Conservation (phyloP, 148 eudicot genomes). For the Agrostemma githago region DNA sequence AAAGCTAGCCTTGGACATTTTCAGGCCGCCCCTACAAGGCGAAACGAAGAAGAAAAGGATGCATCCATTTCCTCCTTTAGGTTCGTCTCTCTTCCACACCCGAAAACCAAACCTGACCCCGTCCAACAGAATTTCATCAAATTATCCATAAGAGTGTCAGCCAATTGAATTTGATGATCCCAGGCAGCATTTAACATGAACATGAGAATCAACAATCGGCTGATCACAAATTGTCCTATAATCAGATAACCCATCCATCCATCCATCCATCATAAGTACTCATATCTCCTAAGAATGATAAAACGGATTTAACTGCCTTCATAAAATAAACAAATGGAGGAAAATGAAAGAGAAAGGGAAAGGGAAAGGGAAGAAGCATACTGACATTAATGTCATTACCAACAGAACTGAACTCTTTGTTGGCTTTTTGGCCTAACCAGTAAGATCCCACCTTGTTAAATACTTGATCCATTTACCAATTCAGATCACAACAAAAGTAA, state of each 20-base stretch:
- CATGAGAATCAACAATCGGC: not conserved
- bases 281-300: not conserved
- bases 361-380: constrained; percentile 24
- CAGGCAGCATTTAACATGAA: not conserved
- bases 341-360: not conserved
- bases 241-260: not conserved
- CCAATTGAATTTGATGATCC: not conserved
- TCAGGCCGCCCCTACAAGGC: too few species aligned
- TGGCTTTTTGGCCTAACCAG: constrained; percentile 81
- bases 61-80: not conserved
- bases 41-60: too few species aligned
- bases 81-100: not conserved
- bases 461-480: constrained; percentile 58
- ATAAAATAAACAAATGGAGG: not conserved
- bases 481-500: too few species aligned
- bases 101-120: not conserved
- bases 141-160: not conserved
- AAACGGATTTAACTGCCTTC: not conserved
- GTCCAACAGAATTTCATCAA: not conserved
- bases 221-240: not conserved
- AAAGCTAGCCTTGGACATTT: too few species aligned
- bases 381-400: constrained; percentile 78
- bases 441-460: constrained; percentile 86
- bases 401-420: constrained; percentile 71
- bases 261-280: not conserved